Base-by-base conservation (phyloP, 176 grass and related monocot species). In the Secale cereale region DNA sequence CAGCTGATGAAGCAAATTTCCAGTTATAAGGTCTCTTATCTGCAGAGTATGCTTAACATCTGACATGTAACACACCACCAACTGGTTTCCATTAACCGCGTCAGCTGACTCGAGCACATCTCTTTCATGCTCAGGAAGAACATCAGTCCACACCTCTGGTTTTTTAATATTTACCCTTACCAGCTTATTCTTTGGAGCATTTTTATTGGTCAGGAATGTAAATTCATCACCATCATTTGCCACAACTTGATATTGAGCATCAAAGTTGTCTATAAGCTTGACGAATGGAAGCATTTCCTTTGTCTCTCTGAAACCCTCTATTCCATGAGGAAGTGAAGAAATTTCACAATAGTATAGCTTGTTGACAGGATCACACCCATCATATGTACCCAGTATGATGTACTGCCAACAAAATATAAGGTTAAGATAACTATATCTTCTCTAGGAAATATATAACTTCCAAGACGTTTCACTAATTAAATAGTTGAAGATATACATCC, bases 161-260 rank as follows among this genome's bases (percentile, higher is more conserved):
- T 92, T 80, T 17, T 87, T 85, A 35, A 98, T 79, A 77, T 98
- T 87, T 43, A 92, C 91, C 56, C 91, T 85, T 35, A 95, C 95
- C 68, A 98, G 68, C 74, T 95, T 98, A 81, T 92, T 89, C 83
- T 83, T 95, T 14, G 95, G 91, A 43, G 95, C 91, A 85, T 70
- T 89, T 92, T 89, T 95, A 79, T 98, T 98, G 59, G 95, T 98
- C 32, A 92, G 76, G 66, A 98, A 98, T 60, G 91, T 98, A 88
- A 98, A 98, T 56, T 87, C 76, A 69, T 79, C 79, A 46, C 66
- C 89, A 89, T 95, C 91, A 86, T 98, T 98, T 74, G 95, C 89
- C 78, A 98, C 80, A 70, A 78, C 78, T 17, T 78, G 13, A 91
- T 95, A 98, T 77, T 85, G 78, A 85, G 91, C 93, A 85, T 95